Percentiles rank a stretch among this genome's conserved stretches.
phyloP scores from a whole-genome alignment of 2,329 filamentous ascomycete genomes.

The Hymenoscyphus infarciens region DNA sequence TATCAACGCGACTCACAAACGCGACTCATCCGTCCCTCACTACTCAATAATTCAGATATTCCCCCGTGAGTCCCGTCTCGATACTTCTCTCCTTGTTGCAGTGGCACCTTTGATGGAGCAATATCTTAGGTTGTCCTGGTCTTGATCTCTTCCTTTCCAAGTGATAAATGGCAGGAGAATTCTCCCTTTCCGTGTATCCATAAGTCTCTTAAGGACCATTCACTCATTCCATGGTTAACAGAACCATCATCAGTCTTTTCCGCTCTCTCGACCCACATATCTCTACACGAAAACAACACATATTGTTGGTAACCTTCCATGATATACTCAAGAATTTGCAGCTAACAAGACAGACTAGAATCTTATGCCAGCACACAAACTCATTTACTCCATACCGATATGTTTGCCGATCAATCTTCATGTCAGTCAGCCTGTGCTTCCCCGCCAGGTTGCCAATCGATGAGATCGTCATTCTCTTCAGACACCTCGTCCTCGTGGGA shows the following conservation, averaged over 20 bases:
- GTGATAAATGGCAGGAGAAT: constrained; percentile 25
- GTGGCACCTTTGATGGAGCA: constrained; percentile 8
- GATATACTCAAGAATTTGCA: neutral
- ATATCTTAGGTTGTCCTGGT: constrained; percentile 10
- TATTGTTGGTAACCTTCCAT: constrained; percentile 16
- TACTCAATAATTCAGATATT: constrained; percentile 22
- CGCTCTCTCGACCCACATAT: constrained; percentile 9
- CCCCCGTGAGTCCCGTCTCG: constrained; percentile 26
- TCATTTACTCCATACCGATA: constrained; percentile 9
- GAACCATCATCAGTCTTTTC: constrained; percentile 21
- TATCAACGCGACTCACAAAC: constrained; percentile 25
- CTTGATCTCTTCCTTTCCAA: constrained; percentile 7
- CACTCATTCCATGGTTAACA: constrained; percentile 23
- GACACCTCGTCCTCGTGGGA: constrained; percentile 17
- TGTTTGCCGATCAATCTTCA: constrained; percentile 19
- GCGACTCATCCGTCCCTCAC: constrained; percentile 19
- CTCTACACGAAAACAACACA: constrained; percentile 7
- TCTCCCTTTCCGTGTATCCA: constrained; percentile 17
- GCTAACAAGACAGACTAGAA: neutral
- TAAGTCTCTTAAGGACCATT: constrained; percentile 16
- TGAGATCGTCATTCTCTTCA: constrained; percentile 19
- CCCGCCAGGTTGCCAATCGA: constrained; percentile 10
- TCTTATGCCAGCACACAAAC: neutral
- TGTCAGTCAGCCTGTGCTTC: constrained; percentile 14
- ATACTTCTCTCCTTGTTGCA: constrained; percentile 16